Evolutionary conservation across 345 rosid species (phyloP), one percentile per base, ranked within the genome.

Genomic region (Salix viminalis): DNA sequence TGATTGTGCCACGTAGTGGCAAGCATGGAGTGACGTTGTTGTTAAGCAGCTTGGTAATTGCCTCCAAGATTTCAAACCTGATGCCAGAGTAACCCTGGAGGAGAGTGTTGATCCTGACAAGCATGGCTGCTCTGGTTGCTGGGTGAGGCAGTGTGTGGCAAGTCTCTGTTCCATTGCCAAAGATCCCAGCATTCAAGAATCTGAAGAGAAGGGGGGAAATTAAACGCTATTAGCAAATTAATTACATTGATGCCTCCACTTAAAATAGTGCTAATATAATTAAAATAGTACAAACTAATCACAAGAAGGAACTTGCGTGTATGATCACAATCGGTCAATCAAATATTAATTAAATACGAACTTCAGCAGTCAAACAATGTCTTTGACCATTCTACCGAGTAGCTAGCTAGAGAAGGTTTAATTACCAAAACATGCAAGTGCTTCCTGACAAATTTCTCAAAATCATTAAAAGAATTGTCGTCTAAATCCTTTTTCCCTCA

Each of bases 51-150:
- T 76, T 80, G 41, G 80, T 60, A 46, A 80, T 76, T 5, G 83
- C 79, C 69, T 80, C 83, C 65, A 80, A 10, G 77, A 80, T 80
- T 50, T 80, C 83, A 39, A 76, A 80, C 54, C 83, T 64, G 28
- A 80, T 80, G 42, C 83, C 83, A 2, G 83, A 80, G 70, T 80
- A 80, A 6, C 83, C 83, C 16, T 80, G 83, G 24, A 80, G 78
- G 30, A 80, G 83, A 64, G 83, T 80, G 67, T 80, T 80, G 79
- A 73, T 80, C 34, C 83, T 80, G 39, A 80, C 83, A 19, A 76
- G 70, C 83, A 80, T 80, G 0, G 83, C 79, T 64, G 83, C 83
- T 66, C 79, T 75, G 5, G 83, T 75, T 28, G 78, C 44, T 26
- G 74, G 42, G 21, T 80, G 83, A 13, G 83, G 79, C 76, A 80